Evolutionary conservation across 768 basidiomycete species (phyloP).

Genomic region (Leccinellum albellum): DNA sequence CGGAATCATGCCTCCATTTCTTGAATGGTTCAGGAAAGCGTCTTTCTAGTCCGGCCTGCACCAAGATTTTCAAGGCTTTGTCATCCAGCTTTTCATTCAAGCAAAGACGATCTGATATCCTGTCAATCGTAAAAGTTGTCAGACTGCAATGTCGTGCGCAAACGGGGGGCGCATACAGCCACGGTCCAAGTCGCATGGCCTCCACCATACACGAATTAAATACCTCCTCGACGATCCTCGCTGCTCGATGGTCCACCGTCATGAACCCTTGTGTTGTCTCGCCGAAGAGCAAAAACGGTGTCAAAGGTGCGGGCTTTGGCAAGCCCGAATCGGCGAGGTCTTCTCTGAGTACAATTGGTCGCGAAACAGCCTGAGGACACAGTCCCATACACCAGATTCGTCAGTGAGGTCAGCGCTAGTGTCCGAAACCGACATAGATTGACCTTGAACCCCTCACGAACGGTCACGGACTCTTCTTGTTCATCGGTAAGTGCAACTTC

Average conservation of each 20-base stretch:
- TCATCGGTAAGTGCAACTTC: slow-evolving; percentile 54
- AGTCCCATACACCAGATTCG: background rate
- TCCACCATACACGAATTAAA: background rate
- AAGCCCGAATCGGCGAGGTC: slow-evolving; percentile 2
- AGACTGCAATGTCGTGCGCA: background rate
- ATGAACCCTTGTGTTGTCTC: slow-evolving; percentile 42
- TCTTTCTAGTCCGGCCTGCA: slow-evolving; percentile 25
- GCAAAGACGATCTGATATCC: slow-evolving; percentile 21
- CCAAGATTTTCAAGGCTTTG: slow-evolving; percentile 25
- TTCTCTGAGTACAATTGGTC: slow-evolving; percentile 8
- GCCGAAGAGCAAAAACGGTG: slow-evolving; percentile 35
- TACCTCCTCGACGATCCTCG: background rate
- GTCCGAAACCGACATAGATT: background rate
- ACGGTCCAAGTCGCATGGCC: slow-evolving; percentile 9
- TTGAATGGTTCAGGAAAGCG: slow-evolving; percentile 23
- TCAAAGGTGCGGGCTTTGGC: slow-evolving; percentile 3
- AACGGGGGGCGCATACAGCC: slow-evolving; percentile 19
- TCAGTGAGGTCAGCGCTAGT: background rate
- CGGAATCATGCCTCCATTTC: slow-evolving; percentile 20
- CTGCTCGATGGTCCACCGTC: slow-evolving; percentile 25
- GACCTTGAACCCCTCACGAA: slow-evolving; percentile 46
- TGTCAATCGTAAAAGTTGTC: background rate
- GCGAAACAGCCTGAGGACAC: slow-evolving; percentile 9
- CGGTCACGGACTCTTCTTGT: slow-evolving; percentile 47
- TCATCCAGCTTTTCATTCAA: slow-evolving; percentile 24